Percentiles rank a stretch among this genome's conserved stretches.
Evolutionary conservation across 805 yeast genomes (phyloP).

Genomic region (Alloascoidea africana): DNA sequence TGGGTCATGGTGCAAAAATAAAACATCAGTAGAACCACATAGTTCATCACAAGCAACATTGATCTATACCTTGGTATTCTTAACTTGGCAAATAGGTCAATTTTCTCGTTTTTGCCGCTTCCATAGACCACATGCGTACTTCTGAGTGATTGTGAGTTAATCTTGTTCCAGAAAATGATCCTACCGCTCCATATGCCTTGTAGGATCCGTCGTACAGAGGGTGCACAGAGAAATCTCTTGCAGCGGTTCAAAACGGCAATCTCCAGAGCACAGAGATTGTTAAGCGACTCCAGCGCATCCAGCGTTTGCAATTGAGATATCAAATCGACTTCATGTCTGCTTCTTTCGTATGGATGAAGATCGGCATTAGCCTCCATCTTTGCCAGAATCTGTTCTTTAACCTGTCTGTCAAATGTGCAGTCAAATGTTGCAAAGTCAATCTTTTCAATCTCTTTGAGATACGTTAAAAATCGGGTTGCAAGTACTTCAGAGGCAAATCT

Average conservation of each 20-base stretch:
- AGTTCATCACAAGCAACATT: constrained; percentile 15
- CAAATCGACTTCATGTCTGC: constrained; percentile 11
- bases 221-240: neutral
- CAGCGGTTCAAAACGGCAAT: constrained; percentile 1
- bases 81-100: constrained; percentile 15
- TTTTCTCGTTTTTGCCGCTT: constrained; percentile 2
- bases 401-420: constrained; percentile 1
- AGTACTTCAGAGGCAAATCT: constrained; percentile 16
- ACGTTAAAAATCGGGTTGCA: constrained; percentile 13
- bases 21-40: constrained; percentile 11
- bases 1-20: constrained; percentile 12
- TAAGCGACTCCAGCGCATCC: constrained; percentile 10
- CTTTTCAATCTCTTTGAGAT: constrained; percentile 9
- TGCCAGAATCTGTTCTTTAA: neutral
- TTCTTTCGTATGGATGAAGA: constrained; percentile 8
- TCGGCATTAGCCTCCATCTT: constrained; percentile 2
- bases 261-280: constrained; percentile 13
- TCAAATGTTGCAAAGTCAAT: constrained; percentile 9
- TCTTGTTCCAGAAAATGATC: constrained; percentile 19
- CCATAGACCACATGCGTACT: neutral
- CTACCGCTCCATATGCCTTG: constrained; percentile 16
- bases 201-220: constrained; percentile 13
- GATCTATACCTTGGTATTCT: constrained; percentile 17
- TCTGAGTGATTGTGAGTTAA: constrained; percentile 11
- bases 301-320: constrained; percentile 9